Conservation (phyloP, 441 rosid genomes). For the Geranium incanum region DNA sequence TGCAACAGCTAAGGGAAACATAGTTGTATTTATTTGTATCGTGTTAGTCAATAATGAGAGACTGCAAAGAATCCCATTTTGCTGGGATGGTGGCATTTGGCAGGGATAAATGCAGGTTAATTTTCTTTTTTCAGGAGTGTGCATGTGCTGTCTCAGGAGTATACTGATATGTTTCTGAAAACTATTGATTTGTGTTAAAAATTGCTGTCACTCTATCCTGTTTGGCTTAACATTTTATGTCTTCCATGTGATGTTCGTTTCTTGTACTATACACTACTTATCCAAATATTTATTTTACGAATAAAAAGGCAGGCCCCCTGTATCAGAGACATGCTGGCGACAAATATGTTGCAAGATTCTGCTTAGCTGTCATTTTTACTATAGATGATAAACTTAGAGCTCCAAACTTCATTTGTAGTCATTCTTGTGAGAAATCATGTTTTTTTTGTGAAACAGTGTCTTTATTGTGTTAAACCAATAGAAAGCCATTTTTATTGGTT, state of each 20-base stretch:
- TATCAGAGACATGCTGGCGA: neutral
- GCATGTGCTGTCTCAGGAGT: neutral
- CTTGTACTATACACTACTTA: neutral
- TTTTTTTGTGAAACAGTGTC: neutral
- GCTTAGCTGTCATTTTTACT: conserved; percentile 4
- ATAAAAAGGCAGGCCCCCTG: neutral
- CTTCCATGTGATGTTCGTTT: neutral
- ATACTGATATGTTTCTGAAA: neutral
- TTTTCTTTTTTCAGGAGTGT: neutral
- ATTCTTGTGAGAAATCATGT: neutral
- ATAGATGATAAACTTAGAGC: neutral
- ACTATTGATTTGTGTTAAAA: neutral
- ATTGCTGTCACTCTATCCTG: neutral
- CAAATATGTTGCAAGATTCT: neutral
- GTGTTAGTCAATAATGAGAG: neutral
- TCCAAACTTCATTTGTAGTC: neutral
- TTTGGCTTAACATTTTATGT: conserved; percentile 1
- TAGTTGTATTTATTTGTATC: neutral
- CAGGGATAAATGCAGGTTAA: neutral
- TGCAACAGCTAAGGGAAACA: neutral
- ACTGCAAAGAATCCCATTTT: neutral
- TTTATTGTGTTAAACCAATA: neutral
- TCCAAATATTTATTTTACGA: neutral
- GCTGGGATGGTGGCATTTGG: neutral
- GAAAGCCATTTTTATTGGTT: neutral